These are phyloP conservation scores for Kernera saxatilis DNA, from an alignment of 345 rosid species.

Conservation along the genomic window DNA sequence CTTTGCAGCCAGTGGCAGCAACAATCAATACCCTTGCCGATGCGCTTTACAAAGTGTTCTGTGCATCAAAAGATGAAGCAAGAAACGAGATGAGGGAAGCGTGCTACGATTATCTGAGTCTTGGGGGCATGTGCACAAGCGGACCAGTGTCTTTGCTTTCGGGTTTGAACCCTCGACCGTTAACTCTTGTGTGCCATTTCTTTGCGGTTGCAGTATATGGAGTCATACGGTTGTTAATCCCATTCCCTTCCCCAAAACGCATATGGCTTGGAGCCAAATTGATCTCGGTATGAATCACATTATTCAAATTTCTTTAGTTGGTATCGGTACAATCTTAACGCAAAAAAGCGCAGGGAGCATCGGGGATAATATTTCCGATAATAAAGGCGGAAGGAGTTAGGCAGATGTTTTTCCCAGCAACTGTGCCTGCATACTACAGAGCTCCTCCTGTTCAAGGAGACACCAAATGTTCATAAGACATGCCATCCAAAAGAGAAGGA, in stretches of 20 bases:
- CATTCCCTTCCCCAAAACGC: constrained; percentile 46
- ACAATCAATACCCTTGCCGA: constrained; percentile 43
- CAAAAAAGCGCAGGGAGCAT: constrained; percentile 36
- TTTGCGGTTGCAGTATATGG: constrained; percentile 48
- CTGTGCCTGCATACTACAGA: constrained; percentile 46
- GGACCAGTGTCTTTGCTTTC: constrained; percentile 47
- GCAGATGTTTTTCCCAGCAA: constrained; percentile 47
- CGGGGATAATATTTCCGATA: constrained; percentile 48
- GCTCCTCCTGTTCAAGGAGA: constrained; percentile 29
- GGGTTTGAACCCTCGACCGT: constrained; percentile 40
- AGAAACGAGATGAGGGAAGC: constrained; percentile 46
- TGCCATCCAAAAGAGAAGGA: background rate
- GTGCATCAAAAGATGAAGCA: constrained; percentile 41
- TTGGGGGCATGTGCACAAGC: constrained; percentile 37
- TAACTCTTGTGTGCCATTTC: constrained; percentile 39
- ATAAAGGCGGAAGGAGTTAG: constrained; percentile 47
- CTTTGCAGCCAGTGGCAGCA: constrained; percentile 44
- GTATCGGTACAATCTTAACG: background rate
- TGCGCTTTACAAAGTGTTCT: constrained; percentile 44
- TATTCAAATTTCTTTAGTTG: background rate
- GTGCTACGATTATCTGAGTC: constrained; percentile 40
- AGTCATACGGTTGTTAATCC: constrained; percentile 37
- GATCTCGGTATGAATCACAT: constrained; percentile 30
- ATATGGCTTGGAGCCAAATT: constrained; percentile 44
- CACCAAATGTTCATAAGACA: constrained; percentile 23